phyloP scores from a whole-genome alignment of 164 flowering plant species.

The Cinnamomum micranthum region DNA sequence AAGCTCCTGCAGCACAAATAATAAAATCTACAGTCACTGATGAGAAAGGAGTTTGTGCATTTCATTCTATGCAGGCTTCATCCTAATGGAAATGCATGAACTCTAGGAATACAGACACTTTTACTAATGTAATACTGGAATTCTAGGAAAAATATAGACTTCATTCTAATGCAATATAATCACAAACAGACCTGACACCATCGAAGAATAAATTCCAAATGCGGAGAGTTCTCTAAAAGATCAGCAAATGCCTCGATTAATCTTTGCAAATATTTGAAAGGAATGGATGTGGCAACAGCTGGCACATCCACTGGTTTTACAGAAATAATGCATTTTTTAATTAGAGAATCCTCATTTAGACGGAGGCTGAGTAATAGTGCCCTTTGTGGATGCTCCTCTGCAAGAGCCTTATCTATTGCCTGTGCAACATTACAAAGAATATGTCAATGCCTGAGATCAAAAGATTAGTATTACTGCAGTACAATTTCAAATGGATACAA shows the following conservation, averaged over 20 bases:
- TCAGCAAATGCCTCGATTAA: constrained; percentile 73
- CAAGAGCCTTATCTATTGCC: constrained; percentile 82
- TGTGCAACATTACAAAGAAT: constrained; percentile 21
- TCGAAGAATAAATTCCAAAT: constrained; percentile 75
- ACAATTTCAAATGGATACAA: neutral
- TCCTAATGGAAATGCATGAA: neutral
- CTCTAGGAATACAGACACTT: neutral
- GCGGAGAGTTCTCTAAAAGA: constrained; percentile 79
- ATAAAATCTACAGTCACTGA: constrained; percentile 3
- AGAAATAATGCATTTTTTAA: constrained; percentile 71
- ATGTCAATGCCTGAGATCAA: neutral
- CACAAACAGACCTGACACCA: constrained; percentile 80
- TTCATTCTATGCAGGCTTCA: neutral
- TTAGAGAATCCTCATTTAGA: constrained; percentile 73
- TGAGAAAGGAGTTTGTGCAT: neutral
- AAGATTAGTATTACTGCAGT: neutral
- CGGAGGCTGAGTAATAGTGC: constrained; percentile 85
- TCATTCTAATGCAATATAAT: neutral
- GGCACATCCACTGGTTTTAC: constrained; percentile 69
- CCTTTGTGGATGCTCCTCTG: constrained; percentile 51
- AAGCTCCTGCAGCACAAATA: constrained; percentile 51
- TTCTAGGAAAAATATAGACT: neutral
- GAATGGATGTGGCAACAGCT: constrained; percentile 66
- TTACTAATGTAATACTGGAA: neutral
- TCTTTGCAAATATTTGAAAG: constrained; percentile 73